Percentiles rank a stretch among this genome's conserved stretches.
These are phyloP conservation scores for Trichophyton verrucosum DNA, from an alignment of 2,329 filamentous ascomycete genomes.

Conservation along the genomic window DNA sequence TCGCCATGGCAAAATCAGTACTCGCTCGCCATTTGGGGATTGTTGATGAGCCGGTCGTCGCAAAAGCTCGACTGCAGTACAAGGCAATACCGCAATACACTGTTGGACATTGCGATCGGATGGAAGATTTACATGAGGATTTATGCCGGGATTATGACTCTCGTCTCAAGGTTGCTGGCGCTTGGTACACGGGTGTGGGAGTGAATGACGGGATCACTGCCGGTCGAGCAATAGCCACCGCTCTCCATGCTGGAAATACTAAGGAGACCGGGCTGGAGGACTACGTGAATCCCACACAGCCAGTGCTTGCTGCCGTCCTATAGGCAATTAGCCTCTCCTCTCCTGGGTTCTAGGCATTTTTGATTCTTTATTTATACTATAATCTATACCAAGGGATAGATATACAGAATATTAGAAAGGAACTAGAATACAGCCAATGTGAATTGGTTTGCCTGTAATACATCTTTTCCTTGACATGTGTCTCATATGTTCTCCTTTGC, in stretches of 20 bases:
- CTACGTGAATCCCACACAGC: neutral
- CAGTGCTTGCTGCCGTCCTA: neutral
- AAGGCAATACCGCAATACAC: constrained; percentile 86
- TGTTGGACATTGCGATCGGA: constrained; percentile 58
- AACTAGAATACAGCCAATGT: neutral
- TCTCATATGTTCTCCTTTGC: neutral
- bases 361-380: neutral
- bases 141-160: constrained; percentile 47
- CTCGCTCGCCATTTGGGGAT: constrained; percentile 66
- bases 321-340: no score
- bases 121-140: constrained; percentile 46
- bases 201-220: constrained; percentile 38
- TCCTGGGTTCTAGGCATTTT: no score
- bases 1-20: constrained; percentile 56
- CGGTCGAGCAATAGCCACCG: neutral
- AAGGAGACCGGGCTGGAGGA: constrained; percentile 28
- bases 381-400: neutral
- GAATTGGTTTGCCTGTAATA: neutral
- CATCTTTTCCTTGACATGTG: neutral
- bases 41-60: constrained; percentile 47
- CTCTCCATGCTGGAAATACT: neutral
- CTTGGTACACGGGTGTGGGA: constrained; percentile 40
- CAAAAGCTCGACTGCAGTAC: constrained; percentile 47
- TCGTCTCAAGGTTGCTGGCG: constrained; percentile 50
- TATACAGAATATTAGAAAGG: neutral